Evolutionary conservation across 805 yeast genomes (phyloP), one percentile per base, ranked within the genome.

Genomic region (Yarrowia phangngaensis): DNA sequence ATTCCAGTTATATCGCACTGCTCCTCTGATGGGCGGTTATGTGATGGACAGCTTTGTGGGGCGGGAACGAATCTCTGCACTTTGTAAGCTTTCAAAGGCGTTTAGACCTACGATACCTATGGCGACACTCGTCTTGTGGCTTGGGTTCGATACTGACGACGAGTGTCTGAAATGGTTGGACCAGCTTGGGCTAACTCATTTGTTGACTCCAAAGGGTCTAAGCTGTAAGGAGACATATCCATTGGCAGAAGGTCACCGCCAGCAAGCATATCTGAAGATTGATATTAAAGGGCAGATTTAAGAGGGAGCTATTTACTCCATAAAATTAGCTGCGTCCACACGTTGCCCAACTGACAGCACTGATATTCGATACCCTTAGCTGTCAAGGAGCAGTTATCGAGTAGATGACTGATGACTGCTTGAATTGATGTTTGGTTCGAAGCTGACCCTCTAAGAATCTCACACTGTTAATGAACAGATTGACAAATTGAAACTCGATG

Each of bases 221-320:
- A 51, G 43, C 14, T 32, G 38, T 26, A 62, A 57, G 41, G 59
- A 57, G 15, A 55, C 65, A 2, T 55, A 51, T 36, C 56, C 66
- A 0, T 59, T 60, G 0, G 63, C 79, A 4, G 62, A 67, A 53
- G 62, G 52, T 53, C 67, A 59, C 38, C 70, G 64, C 55, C 64
- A 63, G 53, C 64, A 56, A 38, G 67, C 65, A 24, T 72, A 73
- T 56, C 75, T 68, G 52, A 81, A 73, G 59, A 79, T 89, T 11
- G 97, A 89, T 60, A 88, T 90, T 54, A 89, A 89, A 69, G 97
- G 97, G 1, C 97, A 89, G 65, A 72, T 64, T 27, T 38, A 27
- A n/a, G n/a, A n/a, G n/a, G n/a, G n/a, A n/a, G n/a, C n/a, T n/a
- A n/a, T n/a, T n/a, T n/a, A n/a, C n/a, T n/a, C n/a, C n/a, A n/a